These are phyloP conservation scores for Blastosporella zonata DNA, from an alignment of 1,284 basidiomycete species.

Conservation along the genomic window DNA sequence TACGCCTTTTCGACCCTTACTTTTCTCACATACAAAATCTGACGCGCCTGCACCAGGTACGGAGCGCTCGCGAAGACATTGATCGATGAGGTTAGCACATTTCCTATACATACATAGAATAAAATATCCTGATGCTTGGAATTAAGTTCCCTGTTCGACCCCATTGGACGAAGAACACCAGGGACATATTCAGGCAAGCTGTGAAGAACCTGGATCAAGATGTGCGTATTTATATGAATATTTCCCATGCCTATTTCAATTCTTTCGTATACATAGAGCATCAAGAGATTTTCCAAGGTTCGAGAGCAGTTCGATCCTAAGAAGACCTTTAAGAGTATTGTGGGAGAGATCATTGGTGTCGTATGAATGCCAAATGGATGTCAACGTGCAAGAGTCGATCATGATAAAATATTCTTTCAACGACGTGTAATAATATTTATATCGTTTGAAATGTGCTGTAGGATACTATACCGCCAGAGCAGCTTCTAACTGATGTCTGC, in stretches of 20 bases:
- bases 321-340: conserved; percentile 32
- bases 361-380: conserved; percentile 17
- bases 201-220: conserved; percentile 32
- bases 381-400: too few relatives aligned
- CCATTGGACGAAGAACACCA: conserved; percentile 36
- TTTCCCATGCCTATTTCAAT: background rate
- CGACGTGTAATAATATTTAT: too few relatives aligned
- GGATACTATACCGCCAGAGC: too few relatives aligned
- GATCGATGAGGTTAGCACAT: conserved; percentile 27
- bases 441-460: too few relatives aligned
- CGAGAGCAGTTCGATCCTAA: conserved; percentile 31
- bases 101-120: background rate
- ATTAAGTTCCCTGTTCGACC: conserved; percentile 33
- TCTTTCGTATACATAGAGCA: conserved; percentile 20
- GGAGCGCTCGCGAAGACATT: conserved; percentile 27
- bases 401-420: too few relatives aligned
- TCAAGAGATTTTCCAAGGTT: conserved; percentile 29
- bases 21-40: background rate
- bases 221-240: conserved; percentile 19
- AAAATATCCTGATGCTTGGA: background rate
- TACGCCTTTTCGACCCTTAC: conserved; percentile 6
- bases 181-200: conserved; percentile 26
- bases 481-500: too few relatives aligned
- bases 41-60: conserved; percentile 23
- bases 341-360: conserved; percentile 35